Conservation (phyloP, 2,329 filamentous ascomycete genomes). For the Thielaviopsis euricoi region DNA sequence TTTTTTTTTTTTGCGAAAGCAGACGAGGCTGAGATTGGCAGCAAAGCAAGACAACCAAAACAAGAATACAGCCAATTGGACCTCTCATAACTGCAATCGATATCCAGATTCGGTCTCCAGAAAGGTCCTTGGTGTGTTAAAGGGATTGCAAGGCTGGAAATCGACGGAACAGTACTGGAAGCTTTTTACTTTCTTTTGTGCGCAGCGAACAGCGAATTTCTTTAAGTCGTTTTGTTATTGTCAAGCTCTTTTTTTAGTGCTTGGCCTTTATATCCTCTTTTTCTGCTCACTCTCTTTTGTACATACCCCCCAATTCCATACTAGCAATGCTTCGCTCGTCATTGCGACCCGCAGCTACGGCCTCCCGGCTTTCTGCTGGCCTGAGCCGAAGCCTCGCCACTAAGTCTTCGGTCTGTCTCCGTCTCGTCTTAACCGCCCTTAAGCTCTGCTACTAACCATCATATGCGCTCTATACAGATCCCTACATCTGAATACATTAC, state of each 20-base stretch:
- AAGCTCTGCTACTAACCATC: background rate
- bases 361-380: background rate
- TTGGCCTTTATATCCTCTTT: background rate
- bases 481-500: conserved; percentile 79
- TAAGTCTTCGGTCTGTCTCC: background rate
- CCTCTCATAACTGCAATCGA: no score
- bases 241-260: background rate
- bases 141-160: no score
- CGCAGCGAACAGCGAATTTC: no score
- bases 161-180: no score
- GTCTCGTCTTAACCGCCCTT: background rate
- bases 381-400: background rate
- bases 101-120: no score
- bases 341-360: conserved; percentile 7
- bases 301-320: no score
- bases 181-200: no score
- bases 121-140: no score
- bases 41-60: no score
- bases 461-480: conserved; percentile 29
- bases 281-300: background rate
- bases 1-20: no score
- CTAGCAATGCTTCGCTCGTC: conserved; percentile 1
- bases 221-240: background rate
- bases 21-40: no score
- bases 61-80: no score